Conservation (phyloP, 2,329 filamentous ascomycete species). For the Cercospora sp. region DNA sequence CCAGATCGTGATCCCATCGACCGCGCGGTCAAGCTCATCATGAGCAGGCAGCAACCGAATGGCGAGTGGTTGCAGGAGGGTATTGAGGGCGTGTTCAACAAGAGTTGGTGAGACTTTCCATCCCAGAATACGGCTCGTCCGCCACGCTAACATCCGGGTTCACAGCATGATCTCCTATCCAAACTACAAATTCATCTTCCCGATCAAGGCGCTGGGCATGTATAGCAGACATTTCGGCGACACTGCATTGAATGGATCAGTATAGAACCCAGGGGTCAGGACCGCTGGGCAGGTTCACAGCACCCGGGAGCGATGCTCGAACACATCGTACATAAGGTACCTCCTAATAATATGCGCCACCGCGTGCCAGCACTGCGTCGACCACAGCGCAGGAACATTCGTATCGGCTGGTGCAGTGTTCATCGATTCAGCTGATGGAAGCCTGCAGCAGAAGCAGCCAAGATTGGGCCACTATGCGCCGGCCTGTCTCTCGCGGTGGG, state of each 20-base stretch:
- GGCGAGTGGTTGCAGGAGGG: constrained; percentile 95
- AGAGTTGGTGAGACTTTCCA: constrained; percentile 68
- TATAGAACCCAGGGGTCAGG: constrained; percentile 19
- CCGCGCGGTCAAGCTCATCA: constrained; percentile 75
- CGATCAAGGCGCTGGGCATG: constrained; percentile 90
- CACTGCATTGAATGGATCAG: constrained; percentile 40
- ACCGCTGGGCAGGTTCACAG: constrained; percentile 3
- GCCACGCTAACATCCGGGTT: constrained; percentile 28
- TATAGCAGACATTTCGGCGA: constrained; percentile 73
- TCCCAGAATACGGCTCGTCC: constrained; percentile 11
- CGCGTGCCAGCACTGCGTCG: constrained; percentile 9
- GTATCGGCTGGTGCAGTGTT: constrained; percentile 17
- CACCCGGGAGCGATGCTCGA: constrained; percentile 13
- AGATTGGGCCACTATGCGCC: constrained; percentile 16
- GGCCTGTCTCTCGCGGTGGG: constrained; percentile 14
- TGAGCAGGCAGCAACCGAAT: constrained; percentile 79
- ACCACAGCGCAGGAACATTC: constrained; percentile 25
- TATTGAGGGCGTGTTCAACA: constrained; percentile 98
- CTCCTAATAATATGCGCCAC: not conserved
- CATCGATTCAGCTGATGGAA: constrained; percentile 11
- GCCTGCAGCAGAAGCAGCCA: constrained; percentile 16
- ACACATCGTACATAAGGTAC: constrained; percentile 18
- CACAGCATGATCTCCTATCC: constrained; percentile 93
- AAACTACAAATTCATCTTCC: constrained; percentile 97
- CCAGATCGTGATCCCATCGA: constrained; percentile 71